Conservation (phyloP, 2,329 filamentous ascomycete genomes). For the Lachnellula arida region DNA sequence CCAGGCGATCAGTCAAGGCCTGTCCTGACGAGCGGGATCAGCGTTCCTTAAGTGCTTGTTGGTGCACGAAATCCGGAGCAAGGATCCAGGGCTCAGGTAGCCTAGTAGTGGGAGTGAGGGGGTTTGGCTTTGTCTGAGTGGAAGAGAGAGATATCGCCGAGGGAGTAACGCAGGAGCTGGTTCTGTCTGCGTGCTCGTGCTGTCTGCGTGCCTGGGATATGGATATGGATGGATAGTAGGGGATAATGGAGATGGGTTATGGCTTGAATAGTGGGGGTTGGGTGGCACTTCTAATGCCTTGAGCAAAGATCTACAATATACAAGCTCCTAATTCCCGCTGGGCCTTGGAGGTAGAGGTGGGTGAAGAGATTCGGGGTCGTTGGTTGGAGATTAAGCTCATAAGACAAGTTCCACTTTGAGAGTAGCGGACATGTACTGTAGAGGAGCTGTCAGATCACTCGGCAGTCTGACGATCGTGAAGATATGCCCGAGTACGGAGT, state of each 20-base stretch:
- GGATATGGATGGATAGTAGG: too few relatives aligned
- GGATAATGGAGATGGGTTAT: not conserved
- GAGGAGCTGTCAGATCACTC: constrained; percentile 21
- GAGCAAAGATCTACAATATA: constrained; percentile 23
- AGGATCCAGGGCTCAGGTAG: constrained; percentile 22
- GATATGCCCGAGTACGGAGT: too few relatives aligned
- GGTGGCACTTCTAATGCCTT: constrained; percentile 16
- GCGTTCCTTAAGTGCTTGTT: constrained; percentile 32
- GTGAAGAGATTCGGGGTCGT: constrained; percentile 2
- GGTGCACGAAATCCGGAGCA: constrained; percentile 15
- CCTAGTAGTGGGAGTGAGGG: too few relatives aligned
- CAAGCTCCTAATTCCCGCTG: constrained; percentile 9
- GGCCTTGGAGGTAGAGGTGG: constrained; percentile 1
- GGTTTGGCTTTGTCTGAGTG: constrained; percentile 15
- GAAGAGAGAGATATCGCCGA: constrained; percentile 6
- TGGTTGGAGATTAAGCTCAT: constrained; percentile 26
- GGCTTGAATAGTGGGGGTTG: constrained; percentile 12
- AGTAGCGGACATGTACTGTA: constrained; percentile 2
- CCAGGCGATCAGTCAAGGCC: constrained; percentile 21
- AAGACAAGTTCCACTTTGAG: constrained; percentile 19
- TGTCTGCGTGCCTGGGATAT: not conserved
- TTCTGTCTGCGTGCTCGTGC: constrained; percentile 11
- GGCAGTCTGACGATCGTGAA: constrained; percentile 18
- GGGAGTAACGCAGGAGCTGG: constrained; percentile 11
- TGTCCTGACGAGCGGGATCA: constrained; percentile 28